Percentiles rank a stretch among this genome's conserved stretches.
Evolutionary conservation across 305 asterid genomes (phyloP).

Genomic region (Fraxinus xanthoxyloides): DNA sequence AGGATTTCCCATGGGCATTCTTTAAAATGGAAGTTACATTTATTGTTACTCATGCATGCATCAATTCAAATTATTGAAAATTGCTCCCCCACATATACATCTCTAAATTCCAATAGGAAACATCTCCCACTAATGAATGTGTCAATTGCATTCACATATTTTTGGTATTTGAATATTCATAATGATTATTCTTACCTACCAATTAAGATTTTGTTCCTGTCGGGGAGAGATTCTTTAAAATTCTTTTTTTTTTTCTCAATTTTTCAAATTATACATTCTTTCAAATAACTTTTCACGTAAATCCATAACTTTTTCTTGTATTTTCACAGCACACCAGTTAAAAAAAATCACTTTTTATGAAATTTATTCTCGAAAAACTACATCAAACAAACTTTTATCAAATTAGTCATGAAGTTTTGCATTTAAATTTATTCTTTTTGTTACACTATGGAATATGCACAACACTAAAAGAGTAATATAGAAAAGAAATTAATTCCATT

Average conservation of each 20-base stretch:
- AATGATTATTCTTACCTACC: background rate
- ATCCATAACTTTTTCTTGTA: background rate
- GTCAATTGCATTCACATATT: background rate
- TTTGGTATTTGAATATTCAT: background rate
- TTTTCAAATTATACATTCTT: no score
- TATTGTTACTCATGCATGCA: background rate
- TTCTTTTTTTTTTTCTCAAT: background rate
- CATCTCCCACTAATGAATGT: background rate
- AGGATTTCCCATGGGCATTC: background rate
- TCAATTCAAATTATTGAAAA: background rate
- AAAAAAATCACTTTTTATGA: no score
- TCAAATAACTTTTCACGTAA: background rate
- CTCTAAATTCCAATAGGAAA: background rate
- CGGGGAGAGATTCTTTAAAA: background rate
- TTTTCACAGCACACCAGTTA: background rate
- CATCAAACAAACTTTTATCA: background rate
- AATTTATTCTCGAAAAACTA: background rate
- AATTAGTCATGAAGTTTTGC: background rate
- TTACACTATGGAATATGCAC: background rate
- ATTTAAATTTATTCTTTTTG: background rate
- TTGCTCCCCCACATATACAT: background rate
- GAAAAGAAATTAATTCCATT: background rate
- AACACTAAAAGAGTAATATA: background rate
- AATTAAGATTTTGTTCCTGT: no score
- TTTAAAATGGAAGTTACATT: background rate